Evolutionary conservation across 495 filamentous ascomycete species (phyloP).

Genomic region (Aspergillus ostianus): DNA sequence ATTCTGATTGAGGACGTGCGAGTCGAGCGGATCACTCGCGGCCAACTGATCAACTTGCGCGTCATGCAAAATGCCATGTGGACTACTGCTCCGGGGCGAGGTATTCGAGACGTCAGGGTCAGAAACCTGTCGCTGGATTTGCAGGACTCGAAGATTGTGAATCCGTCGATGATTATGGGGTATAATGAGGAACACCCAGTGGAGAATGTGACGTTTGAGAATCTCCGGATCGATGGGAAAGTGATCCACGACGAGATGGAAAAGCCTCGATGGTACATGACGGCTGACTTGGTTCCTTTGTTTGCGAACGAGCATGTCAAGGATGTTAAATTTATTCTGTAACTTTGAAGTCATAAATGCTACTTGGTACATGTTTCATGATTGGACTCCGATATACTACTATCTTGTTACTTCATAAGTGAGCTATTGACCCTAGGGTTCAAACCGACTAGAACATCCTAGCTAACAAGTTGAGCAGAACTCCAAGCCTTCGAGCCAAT

Average conservation of each 20-base stretch:
- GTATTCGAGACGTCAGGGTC: slow-evolving; percentile 16
- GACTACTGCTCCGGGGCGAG: slow-evolving; percentile 16
- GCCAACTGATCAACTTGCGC: slow-evolving; percentile 19
- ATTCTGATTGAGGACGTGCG: slow-evolving; percentile 16
- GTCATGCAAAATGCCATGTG: slow-evolving; percentile 20
- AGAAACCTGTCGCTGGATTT: slow-evolving; percentile 13
- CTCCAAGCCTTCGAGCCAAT: too few species aligned
- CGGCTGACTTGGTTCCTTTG: slow-evolving; percentile 17
- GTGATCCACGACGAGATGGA: slow-evolving; percentile 15
- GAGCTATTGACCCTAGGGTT: too few species aligned
- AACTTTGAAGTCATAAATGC: too few species aligned
- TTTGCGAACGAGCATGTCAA: slow-evolving; percentile 20
- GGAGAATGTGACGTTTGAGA: slow-evolving; percentile 16
- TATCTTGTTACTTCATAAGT: too few species aligned
- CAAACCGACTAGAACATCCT: too few species aligned
- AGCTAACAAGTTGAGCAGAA: too few species aligned
- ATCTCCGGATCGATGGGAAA: slow-evolving; percentile 13
- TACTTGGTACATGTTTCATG: too few species aligned
- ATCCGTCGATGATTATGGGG: slow-evolving; percentile 16
- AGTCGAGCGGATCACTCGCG: slow-evolving; percentile 13
- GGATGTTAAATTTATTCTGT: slow-evolving; percentile 9
- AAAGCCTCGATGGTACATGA: slow-evolving; percentile 19
- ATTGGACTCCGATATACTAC: too few species aligned
- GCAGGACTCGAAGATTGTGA: background rate
- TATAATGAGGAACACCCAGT: slow-evolving; percentile 10